These are phyloP conservation scores for Lenwebbia sp. DNA, from an alignment of 345 rosid species.

Conservation along the genomic window DNA sequence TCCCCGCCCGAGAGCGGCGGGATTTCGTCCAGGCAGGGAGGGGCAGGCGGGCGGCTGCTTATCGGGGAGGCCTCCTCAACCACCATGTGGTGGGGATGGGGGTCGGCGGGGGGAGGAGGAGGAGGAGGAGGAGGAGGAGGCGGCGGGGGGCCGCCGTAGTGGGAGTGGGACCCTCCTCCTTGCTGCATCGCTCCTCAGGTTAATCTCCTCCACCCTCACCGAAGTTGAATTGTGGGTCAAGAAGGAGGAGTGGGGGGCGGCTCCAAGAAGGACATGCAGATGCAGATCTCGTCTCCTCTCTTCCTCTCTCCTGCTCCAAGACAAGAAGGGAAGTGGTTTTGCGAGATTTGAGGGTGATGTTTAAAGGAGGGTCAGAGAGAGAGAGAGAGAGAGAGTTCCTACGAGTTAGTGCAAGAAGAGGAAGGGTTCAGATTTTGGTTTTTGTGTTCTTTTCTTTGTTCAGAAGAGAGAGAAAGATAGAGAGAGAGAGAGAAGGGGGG, in stretches of 20 bases:
- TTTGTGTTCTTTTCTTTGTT: background rate
- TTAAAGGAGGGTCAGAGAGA: slow-evolving; percentile 12
- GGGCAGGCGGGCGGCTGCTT: slow-evolving; percentile 78
- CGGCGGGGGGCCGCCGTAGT: background rate
- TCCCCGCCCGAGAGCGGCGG: slow-evolving; percentile 33
- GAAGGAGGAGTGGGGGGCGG: background rate
- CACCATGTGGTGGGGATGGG: slow-evolving; percentile 20
- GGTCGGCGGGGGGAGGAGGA: background rate
- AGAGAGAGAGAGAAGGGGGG: slow-evolving; percentile 5
- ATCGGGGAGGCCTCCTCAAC: slow-evolving; percentile 87
- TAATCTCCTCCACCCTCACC: slow-evolving; percentile 15
- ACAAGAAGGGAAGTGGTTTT: background rate
- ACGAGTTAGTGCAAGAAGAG: slow-evolving; percentile 25
- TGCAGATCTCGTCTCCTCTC: background rate
- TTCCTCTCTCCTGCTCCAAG: background rate
- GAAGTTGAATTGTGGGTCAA: background rate
- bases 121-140: background rate
- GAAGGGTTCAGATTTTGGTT: slow-evolving; percentile 7
- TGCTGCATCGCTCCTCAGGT: slow-evolving; percentile 12
- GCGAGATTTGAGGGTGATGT: slow-evolving; percentile 1
- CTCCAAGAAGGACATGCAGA: background rate
- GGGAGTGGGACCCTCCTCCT: slow-evolving; percentile 29
- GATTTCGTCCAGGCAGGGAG: slow-evolving; percentile 42
- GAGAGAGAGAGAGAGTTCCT: slow-evolving; percentile 22
- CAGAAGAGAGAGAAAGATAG: background rate